Base-by-base conservation (phyloP, 1,284 basidiomycete species). In the Neolentinus lepideus region DNA sequence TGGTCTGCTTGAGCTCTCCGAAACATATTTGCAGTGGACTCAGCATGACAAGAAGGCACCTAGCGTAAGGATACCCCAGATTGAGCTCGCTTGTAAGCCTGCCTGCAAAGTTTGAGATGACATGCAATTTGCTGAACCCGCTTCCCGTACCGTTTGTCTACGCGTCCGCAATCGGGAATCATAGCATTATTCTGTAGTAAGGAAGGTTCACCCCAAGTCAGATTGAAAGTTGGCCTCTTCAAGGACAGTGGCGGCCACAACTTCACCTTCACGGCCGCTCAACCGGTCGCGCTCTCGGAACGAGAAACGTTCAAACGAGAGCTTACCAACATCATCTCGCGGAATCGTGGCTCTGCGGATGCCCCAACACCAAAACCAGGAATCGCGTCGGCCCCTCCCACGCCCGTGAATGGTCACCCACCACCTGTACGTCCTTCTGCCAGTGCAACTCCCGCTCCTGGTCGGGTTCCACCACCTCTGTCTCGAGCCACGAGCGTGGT, bases 121-220 rank as follows among this genome's bases (percentile, higher is more conserved):
- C 12, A 43, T 16, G 3, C 19, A 43, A 16, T 43, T 43, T 43
- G 38, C 38, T 43, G 38, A 43, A 43, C 38, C 4, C 25, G 24
- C n/a, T 9, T 11, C 10, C 19, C 14, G 12, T 29, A 35, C 27
- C 50, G 33, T 33, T 54, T 26, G 45, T 33, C 46, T 43, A 19
- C 35, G 25, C 36, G 4, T 51, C 52, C 48, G n/a, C 19, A 54
- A 14, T 51, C 29, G 22, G 11, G 51, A 48, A 14, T 31, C n/a
- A 52, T 64, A 90, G 90, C 85, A 14, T 75, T 92, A 33, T 92
- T 91, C 67, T 90, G 88, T 61, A 90, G 88, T 68, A 92, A 91
- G 65, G 85, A 87, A 61, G 86, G 85, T 56, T 81, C 88, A 2
- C 70, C 87, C 0, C 85, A 90, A 66, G 85, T 90, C 61, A 77